Percentiles rank a stretch among this genome's conserved stretches.
These are phyloP conservation scores for Gaultheria prostrata DNA, from an alignment of 148 eudicot genomes.

Conservation along the genomic window DNA sequence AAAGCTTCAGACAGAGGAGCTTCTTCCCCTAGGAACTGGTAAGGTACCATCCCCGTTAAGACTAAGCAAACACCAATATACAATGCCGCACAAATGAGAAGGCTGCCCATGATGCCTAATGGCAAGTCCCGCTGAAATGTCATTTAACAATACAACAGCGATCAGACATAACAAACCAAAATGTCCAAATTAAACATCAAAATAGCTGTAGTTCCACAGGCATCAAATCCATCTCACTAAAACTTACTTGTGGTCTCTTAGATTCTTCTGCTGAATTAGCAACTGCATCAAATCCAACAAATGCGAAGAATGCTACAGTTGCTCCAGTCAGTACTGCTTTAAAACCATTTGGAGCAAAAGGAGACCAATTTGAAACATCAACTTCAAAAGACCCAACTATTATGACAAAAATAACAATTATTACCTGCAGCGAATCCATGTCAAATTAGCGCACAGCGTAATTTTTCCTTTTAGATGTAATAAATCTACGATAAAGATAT, in stretches of 20 bases:
- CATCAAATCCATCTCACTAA: conserved; percentile 17
- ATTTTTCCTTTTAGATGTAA: background rate
- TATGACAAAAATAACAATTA: conserved; percentile 79
- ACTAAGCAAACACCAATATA: conserved; percentile 93
- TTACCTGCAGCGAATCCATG: conserved; percentile 45
- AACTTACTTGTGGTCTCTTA: conserved; percentile 77
- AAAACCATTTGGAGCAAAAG: conserved; percentile 84
- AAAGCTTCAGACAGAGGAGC: conserved; percentile 93
- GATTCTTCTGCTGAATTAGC: conserved; percentile 99
- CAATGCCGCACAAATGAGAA: conserved; percentile 63
- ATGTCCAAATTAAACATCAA: background rate
- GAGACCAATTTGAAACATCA: conserved; percentile 92
- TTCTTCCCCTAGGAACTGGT: conserved; percentile 71
- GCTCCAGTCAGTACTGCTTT: conserved; percentile 85
- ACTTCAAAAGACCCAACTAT: conserved; percentile 76
- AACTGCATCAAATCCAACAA: conserved; percentile 98
- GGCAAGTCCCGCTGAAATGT: conserved; percentile 82
- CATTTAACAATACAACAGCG: background rate
- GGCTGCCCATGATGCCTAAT: conserved; percentile 91
- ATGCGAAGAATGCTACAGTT: conserved; percentile 93
- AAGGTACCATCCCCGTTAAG: conserved; percentile 96
- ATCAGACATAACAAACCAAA: conserved; percentile 3
- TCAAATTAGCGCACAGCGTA: conserved; percentile 3
- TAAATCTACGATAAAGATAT: background rate
- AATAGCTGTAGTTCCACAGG: conserved; percentile 5